Evolutionary conservation across 2,329 filamentous ascomycete genomes (phyloP).

Genomic region (Rachicladosporium sp.): DNA sequence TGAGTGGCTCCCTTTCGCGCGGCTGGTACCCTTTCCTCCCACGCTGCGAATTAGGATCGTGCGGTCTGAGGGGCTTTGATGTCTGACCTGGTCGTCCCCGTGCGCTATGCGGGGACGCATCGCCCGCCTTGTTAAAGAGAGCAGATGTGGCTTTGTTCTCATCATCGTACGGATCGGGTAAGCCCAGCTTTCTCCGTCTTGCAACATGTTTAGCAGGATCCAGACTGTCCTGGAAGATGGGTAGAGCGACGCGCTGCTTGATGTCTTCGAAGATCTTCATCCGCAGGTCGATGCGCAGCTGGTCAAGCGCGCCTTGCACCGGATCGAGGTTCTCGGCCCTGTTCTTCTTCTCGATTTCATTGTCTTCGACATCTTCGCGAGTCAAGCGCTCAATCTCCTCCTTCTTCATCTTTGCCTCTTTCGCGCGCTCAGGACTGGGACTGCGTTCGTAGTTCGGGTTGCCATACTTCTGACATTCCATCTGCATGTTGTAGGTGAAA

Average conservation of each 20-base stretch:
- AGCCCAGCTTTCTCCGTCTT: conserved; percentile 69
- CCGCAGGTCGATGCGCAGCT: conserved; percentile 66
- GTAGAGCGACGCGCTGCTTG: conserved; percentile 73
- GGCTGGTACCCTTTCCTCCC: conserved; percentile 21
- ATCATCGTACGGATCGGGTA: conserved; percentile 50
- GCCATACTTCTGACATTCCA: conserved; percentile 66
- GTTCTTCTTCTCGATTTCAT: conserved; percentile 82
- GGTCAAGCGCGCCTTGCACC: conserved; percentile 66
- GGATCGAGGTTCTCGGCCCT: conserved; percentile 82
- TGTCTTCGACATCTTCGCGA: conserved; percentile 65
- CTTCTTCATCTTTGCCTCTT: conserved; percentile 36
- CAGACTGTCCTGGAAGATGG: conserved; percentile 66
- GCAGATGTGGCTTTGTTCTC: conserved; percentile 42
- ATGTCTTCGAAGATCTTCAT: conserved; percentile 84
- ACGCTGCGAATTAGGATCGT: conserved; percentile 29
- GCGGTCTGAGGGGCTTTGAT: conserved; percentile 33
- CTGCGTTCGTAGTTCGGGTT: conserved; percentile 50
- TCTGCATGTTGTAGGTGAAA: conserved; percentile 86
- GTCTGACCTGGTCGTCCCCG: conserved; percentile 25
- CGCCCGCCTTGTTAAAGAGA: conserved; percentile 35
- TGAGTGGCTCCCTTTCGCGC: conserved; percentile 25
- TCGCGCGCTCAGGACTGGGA: conserved; percentile 37
- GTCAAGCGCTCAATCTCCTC: conserved; percentile 52
- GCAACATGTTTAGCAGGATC: conserved; percentile 67
- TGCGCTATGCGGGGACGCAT: too few species aligned